Conservation (phyloP, 129 eudicot genomes). For the Pittosporum tobira region DNA sequence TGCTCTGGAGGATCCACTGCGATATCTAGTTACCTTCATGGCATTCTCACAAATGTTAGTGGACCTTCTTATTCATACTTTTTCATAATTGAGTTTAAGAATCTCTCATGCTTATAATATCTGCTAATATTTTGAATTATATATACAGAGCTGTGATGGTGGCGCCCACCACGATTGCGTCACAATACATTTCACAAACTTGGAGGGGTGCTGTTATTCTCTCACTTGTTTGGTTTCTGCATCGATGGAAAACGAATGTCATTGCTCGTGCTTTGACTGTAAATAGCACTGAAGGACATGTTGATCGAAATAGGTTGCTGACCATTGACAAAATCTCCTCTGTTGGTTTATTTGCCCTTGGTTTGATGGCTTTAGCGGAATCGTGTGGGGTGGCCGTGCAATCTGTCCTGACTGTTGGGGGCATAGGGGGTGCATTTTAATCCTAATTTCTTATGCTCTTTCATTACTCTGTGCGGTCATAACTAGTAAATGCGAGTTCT, state of each 20-base stretch:
- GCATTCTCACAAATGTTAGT: conserved; percentile 83
- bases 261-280: conserved; percentile 61
- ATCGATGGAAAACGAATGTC: conserved; percentile 87
- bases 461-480: too few species aligned
- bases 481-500: background rate
- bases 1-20: conserved; percentile 79
- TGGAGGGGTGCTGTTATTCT: conserved; percentile 84
- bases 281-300: conserved; percentile 24
- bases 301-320: conserved; percentile 61
- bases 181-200: conserved; percentile 53
- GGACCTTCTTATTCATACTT: conserved; percentile 5
- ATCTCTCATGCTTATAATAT: background rate
- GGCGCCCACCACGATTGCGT: conserved; percentile 69
- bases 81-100: background rate
- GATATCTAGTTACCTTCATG: conserved; percentile 72
- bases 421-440: conserved; percentile 72
- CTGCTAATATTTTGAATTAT: background rate
- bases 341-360: conserved; percentile 77
- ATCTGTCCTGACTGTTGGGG: conserved; percentile 89
- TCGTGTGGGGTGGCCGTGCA: conserved; percentile 97
- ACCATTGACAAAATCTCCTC: conserved; percentile 74
- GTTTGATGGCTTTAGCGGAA: conserved; percentile 87
- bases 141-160: conserved; percentile 63
- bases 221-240: conserved; percentile 89
- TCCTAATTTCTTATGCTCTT: background rate